Conservation (phyloP, 495 filamentous ascomycete species). For the Melanomma pulvis-pyrius region DNA sequence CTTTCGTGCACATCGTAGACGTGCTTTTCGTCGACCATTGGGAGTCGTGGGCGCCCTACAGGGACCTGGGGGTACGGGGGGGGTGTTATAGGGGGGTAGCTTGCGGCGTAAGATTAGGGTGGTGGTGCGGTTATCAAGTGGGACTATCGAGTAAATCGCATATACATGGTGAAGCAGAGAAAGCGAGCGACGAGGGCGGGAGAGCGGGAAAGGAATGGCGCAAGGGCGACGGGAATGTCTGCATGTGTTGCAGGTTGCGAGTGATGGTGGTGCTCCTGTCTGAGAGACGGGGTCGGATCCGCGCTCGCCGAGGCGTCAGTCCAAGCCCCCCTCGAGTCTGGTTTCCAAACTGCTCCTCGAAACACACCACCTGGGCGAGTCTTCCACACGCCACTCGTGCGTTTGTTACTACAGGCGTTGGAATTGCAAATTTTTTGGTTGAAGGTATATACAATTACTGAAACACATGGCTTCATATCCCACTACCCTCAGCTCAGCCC, state of each 20-base stretch:
- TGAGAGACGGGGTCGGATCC: not conserved
- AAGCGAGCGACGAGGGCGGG: not conserved
- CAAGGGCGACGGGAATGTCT: slow-evolving; percentile 6
- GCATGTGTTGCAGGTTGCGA: slow-evolving; percentile 1
- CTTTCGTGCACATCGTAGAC: slow-evolving; percentile 57
- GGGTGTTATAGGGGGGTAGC: slow-evolving; percentile 9
- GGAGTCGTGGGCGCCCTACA: not conserved
- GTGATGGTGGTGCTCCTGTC: not conserved
- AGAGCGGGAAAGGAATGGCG: not conserved
- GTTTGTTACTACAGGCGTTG: not conserved
- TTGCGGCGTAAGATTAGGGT: not conserved
- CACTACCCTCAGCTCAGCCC: not conserved
- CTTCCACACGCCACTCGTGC: not conserved
- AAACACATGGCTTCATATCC: slow-evolving; percentile 15
- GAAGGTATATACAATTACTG: slow-evolving; percentile 24
- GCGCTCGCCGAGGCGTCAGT: not conserved
- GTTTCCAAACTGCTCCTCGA: not conserved
- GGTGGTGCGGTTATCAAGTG: not conserved
- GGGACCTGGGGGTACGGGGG: slow-evolving; percentile 4
- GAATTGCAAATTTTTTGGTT: not conserved
- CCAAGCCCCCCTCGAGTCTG: not conserved
- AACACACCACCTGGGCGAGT: not conserved
- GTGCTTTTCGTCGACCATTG: slow-evolving; percentile 41
- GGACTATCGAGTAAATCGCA: slow-evolving; percentile 25
- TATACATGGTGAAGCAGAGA: slow-evolving; percentile 29